Conservation (phyloP, 2,329 filamentous ascomycete genomes). For the Clarireedia monteithiana region DNA sequence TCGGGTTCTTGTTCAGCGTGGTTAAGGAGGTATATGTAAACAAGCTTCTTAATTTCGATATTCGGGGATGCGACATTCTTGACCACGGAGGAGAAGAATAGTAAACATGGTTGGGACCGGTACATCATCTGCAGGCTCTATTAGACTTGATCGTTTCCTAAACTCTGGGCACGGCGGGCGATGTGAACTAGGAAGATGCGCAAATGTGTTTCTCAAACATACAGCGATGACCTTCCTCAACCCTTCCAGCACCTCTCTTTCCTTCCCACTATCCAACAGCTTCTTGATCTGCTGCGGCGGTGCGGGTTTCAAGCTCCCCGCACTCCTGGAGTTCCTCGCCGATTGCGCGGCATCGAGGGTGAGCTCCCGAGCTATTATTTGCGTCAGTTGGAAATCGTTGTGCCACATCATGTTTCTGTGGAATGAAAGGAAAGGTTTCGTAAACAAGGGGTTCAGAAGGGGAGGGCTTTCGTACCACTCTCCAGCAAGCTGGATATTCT, state of each 20-base stretch:
- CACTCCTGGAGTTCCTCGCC: constrained; percentile 54
- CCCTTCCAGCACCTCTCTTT: constrained; percentile 87
- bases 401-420: constrained; percentile 3
- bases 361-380: constrained; percentile 73
- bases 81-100: constrained; percentile 95
- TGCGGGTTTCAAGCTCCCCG: constrained; percentile 53
- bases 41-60: constrained; percentile 92
- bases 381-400: constrained; percentile 12
- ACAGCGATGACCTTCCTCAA: constrained; percentile 83
- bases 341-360: constrained; percentile 95
- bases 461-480: constrained; percentile 56
- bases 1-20: constrained; percentile 96
- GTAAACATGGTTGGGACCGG: constrained; percentile 74
- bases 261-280: constrained; percentile 86
- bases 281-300: constrained; percentile 86
- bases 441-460: not conserved
- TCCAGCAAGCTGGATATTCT: constrained; percentile 91
- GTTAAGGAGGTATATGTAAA: constrained; percentile 96
- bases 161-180: no score
- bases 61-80: constrained; percentile 96
- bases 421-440: not conserved
- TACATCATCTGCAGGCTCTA: constrained; percentile 76
- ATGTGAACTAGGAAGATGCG: not conserved
- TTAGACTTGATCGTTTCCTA: constrained; percentile 4
- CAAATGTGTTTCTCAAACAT: constrained; percentile 28